Evolutionary conservation across 768 basidiomycete genomes (phyloP), one percentile per base, ranked within the genome.

Genomic region (Lactarius evosmus): DNA sequence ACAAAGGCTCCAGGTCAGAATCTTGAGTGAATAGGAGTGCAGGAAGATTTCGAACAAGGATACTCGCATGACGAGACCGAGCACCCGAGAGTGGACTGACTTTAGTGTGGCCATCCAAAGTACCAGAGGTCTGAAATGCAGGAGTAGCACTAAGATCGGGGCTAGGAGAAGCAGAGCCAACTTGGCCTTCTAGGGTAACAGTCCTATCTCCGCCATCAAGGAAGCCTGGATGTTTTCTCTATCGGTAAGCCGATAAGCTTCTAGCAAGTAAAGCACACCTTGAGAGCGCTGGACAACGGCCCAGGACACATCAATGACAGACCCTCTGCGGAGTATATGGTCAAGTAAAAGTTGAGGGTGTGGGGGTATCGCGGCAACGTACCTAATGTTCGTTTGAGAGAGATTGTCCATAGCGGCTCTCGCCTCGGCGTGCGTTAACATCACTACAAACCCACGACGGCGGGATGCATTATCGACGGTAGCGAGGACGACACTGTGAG

Each of bases 201-300:
- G 83, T 78, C 51, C 92, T 87, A 75, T 92, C 91, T 16, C 87
- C 90, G 22, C 90, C 89, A 70, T 93, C 90, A 63, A 92, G 77
- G 70, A 91, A 91, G 25, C 89, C 90, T 91, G 65, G 4, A 32
- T 9, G 11, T 44, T 19, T 58, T 17, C 14, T 34, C 27, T 1
- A 57, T 36, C 32, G 9, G 30, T 64, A 52, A 58, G 46, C 67
- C 33, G 65, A 58, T 58, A 19, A 40, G 61, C 54, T 40, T 11
- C 38, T 38, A 57, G 32, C 58, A 19, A 55, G 22, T 17, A 55
- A 40, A 40, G 67, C 62, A 22, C 36, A 88, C 89, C 90, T 80
- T 88, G 85, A 66, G 90, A 93, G 51, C 90, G 88, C 68, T 93
- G 90, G 40, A 93, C 90, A 27, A 93, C 90, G 19, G 90, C 91